Evolutionary conservation across 495 filamentous ascomycete genomes (phyloP).

Genomic region (Opeltia flavorubescens): DNA sequence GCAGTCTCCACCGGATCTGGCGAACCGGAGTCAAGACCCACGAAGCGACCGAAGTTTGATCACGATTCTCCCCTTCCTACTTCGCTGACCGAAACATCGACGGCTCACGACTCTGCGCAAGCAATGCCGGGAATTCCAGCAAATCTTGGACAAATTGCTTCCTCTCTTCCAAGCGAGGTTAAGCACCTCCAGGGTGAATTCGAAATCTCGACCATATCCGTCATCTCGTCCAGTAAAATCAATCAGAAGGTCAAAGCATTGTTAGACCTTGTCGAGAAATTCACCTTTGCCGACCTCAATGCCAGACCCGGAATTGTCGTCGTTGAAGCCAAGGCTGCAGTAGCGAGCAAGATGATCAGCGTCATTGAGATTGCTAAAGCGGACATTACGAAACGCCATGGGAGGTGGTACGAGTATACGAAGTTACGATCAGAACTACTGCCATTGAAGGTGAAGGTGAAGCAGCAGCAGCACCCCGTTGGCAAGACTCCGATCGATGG

Average conservation of each 20-base stretch:
- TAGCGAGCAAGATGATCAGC: slow-evolving; percentile 45
- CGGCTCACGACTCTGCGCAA: neutral
- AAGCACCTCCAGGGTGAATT: slow-evolving; percentile 4
- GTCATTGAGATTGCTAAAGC: slow-evolving; percentile 52
- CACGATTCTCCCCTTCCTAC: neutral
- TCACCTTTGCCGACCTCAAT: slow-evolving; percentile 9
- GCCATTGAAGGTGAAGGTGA: slow-evolving; percentile 23
- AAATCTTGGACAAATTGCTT: neutral
- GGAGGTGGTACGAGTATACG: slow-evolving; percentile 47
- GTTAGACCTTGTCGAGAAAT: slow-evolving; percentile 18
- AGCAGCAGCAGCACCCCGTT: slow-evolving; percentile 2
- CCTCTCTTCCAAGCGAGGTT: slow-evolving; percentile 3
- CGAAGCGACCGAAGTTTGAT: neutral
- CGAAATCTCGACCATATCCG: slow-evolving; percentile 14
- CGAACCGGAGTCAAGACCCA: neutral
- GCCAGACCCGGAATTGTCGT: slow-evolving; percentile 23
- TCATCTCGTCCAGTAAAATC: slow-evolving; percentile 43
- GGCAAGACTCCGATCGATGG: slow-evolving; percentile 5
- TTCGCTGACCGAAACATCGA: neutral
- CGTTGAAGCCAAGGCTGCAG: slow-evolving; percentile 36
- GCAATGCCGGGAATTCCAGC: neutral
- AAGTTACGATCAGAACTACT: slow-evolving; percentile 19
- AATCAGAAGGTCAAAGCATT: slow-evolving; percentile 30
- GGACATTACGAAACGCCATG: slow-evolving; percentile 34
- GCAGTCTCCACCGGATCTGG: neutral